Evolutionary conservation across 1,139 yeast genomes (phyloP), one percentile per base, ranked within the genome.

Genomic region (Hyphopichia burtonii): DNA sequence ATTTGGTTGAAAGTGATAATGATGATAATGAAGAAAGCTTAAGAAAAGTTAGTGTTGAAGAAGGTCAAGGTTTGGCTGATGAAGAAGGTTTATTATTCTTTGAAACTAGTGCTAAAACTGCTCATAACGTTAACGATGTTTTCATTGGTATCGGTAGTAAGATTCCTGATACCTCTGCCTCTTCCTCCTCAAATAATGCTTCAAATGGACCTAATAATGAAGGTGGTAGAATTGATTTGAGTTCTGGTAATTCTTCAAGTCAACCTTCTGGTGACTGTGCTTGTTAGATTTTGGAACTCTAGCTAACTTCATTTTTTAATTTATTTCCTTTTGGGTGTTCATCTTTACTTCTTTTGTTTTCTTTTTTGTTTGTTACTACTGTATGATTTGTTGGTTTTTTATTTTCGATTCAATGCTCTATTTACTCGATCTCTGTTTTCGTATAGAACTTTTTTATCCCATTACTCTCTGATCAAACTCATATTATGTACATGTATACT

Each of bases 41-140:
- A 48, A 77, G 98, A 53, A 87, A 87, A 62, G 96, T 93, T n/a
- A 82, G 90, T 23, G 72, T 77, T 37, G 91, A 86, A 54, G 98
- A 93, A 61, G 99, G 96, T 34, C 75, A 84, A 63, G 78, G 77
- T 45, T 74, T 91, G 48, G 78, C 79, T 7, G 73, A 69, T 37
- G 96, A 89, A 56, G 86, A 89, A 48, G 86, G 86, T 1, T 74
- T 94, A 40, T 63, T 91, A 39, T 91, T 88, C 61, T 86, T 83
- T 54, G 98, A 94, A 64, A 94, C 96, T 1, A 86, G 96, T 60
- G 99, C 99, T 8, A 93, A 91, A 67, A 82, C 95, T 1, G 93
- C 96, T 12, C 77, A 80, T 55, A 86, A 88, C 50, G 90, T 94
- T 33, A 79, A 79, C 44, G 89, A 86, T 34, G 81, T 89, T 28